Evolutionary conservation across 2,329 filamentous ascomycete species (phyloP).

Genomic region (Penicillium sp.): DNA sequence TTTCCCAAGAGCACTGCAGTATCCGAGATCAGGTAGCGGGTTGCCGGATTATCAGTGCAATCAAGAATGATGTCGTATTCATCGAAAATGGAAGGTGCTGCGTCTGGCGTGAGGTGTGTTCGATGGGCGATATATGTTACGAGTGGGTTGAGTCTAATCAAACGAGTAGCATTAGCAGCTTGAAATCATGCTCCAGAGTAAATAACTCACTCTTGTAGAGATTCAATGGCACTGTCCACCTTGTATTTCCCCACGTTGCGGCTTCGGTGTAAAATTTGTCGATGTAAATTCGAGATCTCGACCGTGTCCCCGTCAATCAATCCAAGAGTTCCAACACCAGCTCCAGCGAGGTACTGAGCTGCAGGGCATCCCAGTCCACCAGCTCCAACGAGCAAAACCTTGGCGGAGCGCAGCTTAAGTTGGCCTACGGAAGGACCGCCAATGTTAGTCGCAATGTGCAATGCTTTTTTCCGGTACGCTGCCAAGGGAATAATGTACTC

Average conservation of each 20-base stretch:
- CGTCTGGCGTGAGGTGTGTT: constrained; percentile 66
- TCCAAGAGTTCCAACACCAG: constrained; percentile 80
- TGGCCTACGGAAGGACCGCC: constrained; percentile 59
- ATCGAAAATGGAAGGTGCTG: constrained; percentile 65
- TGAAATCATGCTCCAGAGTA: background rate
- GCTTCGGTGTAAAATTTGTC: constrained; percentile 80
- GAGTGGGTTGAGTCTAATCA: constrained; percentile 67
- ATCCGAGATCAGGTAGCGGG: constrained; percentile 90
- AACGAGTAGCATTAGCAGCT: background rate
- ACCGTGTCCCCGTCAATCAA: constrained; percentile 86
- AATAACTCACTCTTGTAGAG: constrained; percentile 53
- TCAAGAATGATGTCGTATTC: constrained; percentile 84
- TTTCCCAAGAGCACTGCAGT: constrained; percentile 76
- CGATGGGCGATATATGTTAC: constrained; percentile 63
- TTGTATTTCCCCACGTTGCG: constrained; percentile 71
- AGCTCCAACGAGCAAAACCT: constrained; percentile 78
- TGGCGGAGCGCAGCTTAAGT: constrained; percentile 66
- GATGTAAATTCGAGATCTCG: constrained; percentile 86
- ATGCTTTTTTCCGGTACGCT: background rate
- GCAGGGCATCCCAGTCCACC: constrained; percentile 92
- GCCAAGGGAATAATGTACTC: constrained; percentile 11
- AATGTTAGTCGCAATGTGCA: background rate
- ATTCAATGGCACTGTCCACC: constrained; percentile 71
- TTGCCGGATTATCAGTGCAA: constrained; percentile 90
- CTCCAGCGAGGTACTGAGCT: constrained; percentile 86